Base-by-base conservation (phyloP, 2,329 filamentous ascomycete genomes). In the Myriangium duriaei region DNA sequence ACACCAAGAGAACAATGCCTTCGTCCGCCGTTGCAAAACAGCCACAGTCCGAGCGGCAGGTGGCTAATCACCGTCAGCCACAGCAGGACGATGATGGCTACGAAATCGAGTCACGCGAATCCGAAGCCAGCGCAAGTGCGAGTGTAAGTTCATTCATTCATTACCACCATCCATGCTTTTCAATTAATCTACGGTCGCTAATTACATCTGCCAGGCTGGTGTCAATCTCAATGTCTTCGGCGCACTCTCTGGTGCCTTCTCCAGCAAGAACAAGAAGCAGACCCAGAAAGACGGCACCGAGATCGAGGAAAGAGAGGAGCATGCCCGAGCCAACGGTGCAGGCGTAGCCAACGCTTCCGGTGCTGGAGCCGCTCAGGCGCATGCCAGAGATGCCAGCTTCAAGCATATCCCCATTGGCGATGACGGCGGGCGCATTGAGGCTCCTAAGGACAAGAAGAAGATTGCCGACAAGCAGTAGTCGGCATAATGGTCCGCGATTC, bases 211-310 rank as follows among this genome's bases (percentile, higher is more conserved):
- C n/a, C 26, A 58, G 56, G 54, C 53, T 18, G 55, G 55, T n/a
- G 42, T 59, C 15, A 59, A 59, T 33, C 47, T 59, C 12, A 58
- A 59, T 46, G 43, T 59, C 39, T 56, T 57, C 42, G 56, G 51
- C 32, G 56, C 55, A 5, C 29, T 59, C 26, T 44, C 51, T 16
- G 56, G 56, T 26, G 49, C 49, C 11, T 58, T 59, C 44, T 51
- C 49, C 3, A 44, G 51, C 40, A 57, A 55, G 44, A 51, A 48
- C 11, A 51, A 47, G 36, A 56, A 56, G 41, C 46, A 52, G 37
- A 39, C 39, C 12, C 44, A 47, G 13, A 38, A 39, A 14, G 54
- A 56, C 37, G 54, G 52, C 7, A 54, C 49, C 41, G 49, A 48
- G 31, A 39, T 51, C 15, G 54, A 57, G 44, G 42, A 51, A 17